phyloP scores from a whole-genome alignment of 1,284 basidiomycete genomes.

The Kwoniella shivajii region DNA sequence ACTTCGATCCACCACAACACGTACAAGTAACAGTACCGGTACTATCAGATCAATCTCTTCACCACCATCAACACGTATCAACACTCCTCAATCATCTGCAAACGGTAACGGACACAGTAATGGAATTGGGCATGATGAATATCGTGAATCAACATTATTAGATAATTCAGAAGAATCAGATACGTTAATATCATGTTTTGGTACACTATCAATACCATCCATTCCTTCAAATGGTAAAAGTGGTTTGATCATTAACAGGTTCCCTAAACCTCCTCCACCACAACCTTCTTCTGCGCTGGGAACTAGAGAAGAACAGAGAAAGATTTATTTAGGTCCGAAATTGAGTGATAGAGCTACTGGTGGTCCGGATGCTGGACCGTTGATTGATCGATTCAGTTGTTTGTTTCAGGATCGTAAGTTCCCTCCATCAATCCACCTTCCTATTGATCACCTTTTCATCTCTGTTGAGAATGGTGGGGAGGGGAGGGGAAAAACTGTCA shows the following conservation, averaged over 20 bases:
- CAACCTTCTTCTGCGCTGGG: conserved; percentile 26
- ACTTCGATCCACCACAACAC: conserved; percentile 10
- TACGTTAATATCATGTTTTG: conserved; percentile 45
- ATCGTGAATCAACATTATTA: conserved; percentile 12
- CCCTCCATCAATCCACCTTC: too few species aligned
- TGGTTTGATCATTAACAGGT: conserved; percentile 12
- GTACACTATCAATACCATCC: conserved; percentile 28
- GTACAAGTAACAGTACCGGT: too few species aligned
- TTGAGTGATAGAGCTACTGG: conserved; percentile 47
- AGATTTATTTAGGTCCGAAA: conserved; percentile 47
- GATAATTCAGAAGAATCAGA: conserved; percentile 20
- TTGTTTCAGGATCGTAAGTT: conserved; percentile 50
- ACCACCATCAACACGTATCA: conserved; percentile 1
- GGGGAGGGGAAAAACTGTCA: too few species aligned
- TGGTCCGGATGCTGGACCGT: conserved; percentile 49
- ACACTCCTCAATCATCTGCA: not conserved
- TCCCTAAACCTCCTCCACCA: conserved; percentile 31
- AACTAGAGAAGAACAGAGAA: conserved; percentile 39
- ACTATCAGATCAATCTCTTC: not conserved
- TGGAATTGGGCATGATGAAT: not conserved
- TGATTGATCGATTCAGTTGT: conserved; percentile 51
- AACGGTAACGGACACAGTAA: not conserved
- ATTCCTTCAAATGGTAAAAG: conserved; percentile 9
- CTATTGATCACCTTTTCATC: not conserved
- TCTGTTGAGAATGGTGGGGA: too few species aligned